Conservation (phyloP, 805 yeast genomes). For the Candida gorgasii region DNA sequence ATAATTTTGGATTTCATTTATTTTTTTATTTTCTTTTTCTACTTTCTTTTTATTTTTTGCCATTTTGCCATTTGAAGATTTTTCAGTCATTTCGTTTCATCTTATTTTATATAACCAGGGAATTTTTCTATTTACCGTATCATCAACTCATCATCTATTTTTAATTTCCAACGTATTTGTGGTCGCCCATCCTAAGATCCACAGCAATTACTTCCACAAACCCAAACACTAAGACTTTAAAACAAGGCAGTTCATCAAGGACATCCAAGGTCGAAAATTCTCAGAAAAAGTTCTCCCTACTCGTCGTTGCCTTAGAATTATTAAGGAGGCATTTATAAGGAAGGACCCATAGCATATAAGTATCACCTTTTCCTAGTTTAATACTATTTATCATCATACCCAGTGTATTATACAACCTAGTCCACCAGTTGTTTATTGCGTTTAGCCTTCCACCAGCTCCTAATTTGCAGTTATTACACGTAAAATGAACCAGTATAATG, state of each 20-base stretch:
- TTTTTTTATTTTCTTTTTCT: conserved; percentile 6
- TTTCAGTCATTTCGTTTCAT: conserved; percentile 8
- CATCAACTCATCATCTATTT: too few species aligned
- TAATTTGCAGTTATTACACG: too few species aligned
- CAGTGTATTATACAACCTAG: too few species aligned
- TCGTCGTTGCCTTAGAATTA: conserved; percentile 8
- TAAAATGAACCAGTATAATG: conserved; percentile 11
- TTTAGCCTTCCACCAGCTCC: too few species aligned
- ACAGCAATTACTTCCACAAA: too few species aligned
- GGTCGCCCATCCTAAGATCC: too few species aligned
- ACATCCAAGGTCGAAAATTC: not conserved
- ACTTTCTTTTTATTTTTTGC: conserved; percentile 2
- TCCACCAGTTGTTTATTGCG: too few species aligned
- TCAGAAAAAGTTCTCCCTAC: conserved; percentile 6
- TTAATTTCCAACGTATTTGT: too few species aligned
- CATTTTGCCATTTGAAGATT: not conserved
- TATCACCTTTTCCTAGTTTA: too few species aligned
- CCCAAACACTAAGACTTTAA: not conserved
- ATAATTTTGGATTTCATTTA: not conserved
- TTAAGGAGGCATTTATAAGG: conserved; percentile 1
- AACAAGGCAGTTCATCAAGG: too few species aligned
- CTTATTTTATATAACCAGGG: not conserved
- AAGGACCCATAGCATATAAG: not conserved
- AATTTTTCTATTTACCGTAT: too few species aligned
- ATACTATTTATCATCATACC: not conserved